These are phyloP conservation scores for Papilionanthe hybrid DNA, from an alignment of 116 monocot species.

Conservation along the genomic window DNA sequence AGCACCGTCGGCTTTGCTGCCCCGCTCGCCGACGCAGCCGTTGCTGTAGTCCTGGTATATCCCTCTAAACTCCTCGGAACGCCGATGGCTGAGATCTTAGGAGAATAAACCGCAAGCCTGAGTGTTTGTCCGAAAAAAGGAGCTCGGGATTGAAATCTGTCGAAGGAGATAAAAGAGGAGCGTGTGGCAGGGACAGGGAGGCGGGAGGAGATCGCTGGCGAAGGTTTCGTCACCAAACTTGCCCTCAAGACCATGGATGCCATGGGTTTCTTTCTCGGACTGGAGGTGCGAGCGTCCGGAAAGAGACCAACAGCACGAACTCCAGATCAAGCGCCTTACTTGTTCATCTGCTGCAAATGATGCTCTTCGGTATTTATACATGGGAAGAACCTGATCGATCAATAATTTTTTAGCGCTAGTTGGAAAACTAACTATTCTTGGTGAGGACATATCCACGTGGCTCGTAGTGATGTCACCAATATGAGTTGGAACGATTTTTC, in stretches of 20 bases:
- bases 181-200: background rate
- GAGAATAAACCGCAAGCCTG: background rate
- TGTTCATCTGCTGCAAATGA: no score
- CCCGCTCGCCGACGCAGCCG: background rate
- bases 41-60: conserved; percentile 2
- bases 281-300: background rate
- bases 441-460: no score
- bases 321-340: no score
- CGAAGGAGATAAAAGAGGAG: conserved; percentile 15
- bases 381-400: no score
- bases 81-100: background rate
- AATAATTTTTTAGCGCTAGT: no score
- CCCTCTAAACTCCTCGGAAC: background rate
- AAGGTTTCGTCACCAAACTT: conserved; percentile 2
- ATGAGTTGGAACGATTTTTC: no score
- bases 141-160: conserved; percentile 3
- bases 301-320: no score
- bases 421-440: no score
- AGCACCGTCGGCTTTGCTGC: conserved; percentile 47
- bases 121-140: conserved; percentile 8
- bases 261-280: background rate
- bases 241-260: background rate
- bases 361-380: no score
- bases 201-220: background rate
- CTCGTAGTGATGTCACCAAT: no score